These are phyloP conservation scores for Suillus sp. DNA, from an alignment of 768 basidiomycete species.

Conservation along the genomic window DNA sequence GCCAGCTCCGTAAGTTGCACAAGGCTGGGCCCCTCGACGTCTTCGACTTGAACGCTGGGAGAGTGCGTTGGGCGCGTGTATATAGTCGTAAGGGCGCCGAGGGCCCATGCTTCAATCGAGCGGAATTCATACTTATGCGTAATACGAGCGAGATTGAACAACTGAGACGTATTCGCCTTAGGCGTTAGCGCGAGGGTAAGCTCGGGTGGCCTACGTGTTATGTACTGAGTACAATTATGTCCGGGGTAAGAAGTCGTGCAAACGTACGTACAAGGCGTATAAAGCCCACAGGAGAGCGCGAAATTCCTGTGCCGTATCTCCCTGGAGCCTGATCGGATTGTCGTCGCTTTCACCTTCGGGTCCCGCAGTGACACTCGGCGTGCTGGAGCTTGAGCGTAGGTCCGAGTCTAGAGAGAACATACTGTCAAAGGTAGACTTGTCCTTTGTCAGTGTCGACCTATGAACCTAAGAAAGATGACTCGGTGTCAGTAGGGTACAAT, in stretches of 20 bases:
- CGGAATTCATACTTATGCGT: conserved; percentile 52
- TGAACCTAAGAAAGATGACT: conserved; percentile 34
- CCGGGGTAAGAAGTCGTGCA: not conserved
- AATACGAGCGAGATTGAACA: conserved; percentile 50
- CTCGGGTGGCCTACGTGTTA: conserved; percentile 43
- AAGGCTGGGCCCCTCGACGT: conserved; percentile 40
- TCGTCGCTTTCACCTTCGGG: conserved; percentile 53
- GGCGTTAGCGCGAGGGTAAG: conserved; percentile 45
- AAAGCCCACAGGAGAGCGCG: conserved; percentile 55
- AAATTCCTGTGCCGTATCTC: conserved; percentile 52
- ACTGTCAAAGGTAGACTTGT: conserved; percentile 47
- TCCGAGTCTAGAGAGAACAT: conserved; percentile 48
- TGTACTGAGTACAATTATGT: conserved; percentile 12
- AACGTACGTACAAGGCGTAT: conserved; percentile 49
- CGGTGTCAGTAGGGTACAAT: conserved; percentile 25
- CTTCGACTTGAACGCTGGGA: conserved; percentile 26
- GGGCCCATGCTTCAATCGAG: conserved; percentile 47
- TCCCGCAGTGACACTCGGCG: conserved; percentile 31
- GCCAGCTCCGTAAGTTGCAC: conserved; percentile 54
- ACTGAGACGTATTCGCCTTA: conserved; percentile 45
- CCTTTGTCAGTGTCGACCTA: conserved; percentile 44
- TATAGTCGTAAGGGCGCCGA: conserved; percentile 41
- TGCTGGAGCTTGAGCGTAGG: conserved; percentile 29
- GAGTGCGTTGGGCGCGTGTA: conserved; percentile 35
- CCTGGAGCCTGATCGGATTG: conserved; percentile 48